phyloP scores from a whole-genome alignment of 495 filamentous ascomycete species.

The Rostrohypoxylon terebratum region DNA sequence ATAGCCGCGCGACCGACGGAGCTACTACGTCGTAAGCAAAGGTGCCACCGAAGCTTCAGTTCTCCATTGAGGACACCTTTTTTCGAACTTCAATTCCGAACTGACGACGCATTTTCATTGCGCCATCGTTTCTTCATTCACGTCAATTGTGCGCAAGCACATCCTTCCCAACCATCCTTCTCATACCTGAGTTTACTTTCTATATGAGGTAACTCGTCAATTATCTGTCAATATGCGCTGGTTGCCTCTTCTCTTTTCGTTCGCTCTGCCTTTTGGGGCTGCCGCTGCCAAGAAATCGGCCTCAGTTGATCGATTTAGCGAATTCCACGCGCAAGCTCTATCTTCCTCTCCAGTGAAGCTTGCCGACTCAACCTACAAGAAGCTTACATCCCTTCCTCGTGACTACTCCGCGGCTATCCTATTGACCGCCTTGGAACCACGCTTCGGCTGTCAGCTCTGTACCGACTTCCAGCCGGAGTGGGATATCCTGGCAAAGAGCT shows the following conservation, averaged over 20 bases:
- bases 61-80: slow-evolving; percentile 52
- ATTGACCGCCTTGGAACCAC: slow-evolving; percentile 85
- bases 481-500: slow-evolving; percentile 88
- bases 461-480: slow-evolving; percentile 94
- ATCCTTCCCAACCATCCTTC: slow-evolving; percentile 6
- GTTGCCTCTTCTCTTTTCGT: slow-evolving; percentile 68
- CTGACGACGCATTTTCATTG: slow-evolving; percentile 19
- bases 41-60: slow-evolving; percentile 22
- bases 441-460: slow-evolving; percentile 89
- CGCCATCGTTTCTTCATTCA: slow-evolving; percentile 15
- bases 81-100: slow-evolving; percentile 32
- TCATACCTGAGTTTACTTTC: neutral
- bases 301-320: slow-evolving; percentile 67
- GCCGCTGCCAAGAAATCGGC: slow-evolving; percentile 68
- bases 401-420: slow-evolving; percentile 87
- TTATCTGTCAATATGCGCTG: slow-evolving; percentile 62
- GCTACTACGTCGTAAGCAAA: neutral
- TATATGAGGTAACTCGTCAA: slow-evolving; percentile 21
- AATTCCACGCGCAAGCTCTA: slow-evolving; percentile 74
- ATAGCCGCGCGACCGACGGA: neutral
- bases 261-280: slow-evolving; percentile 64
- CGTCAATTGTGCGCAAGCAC: slow-evolving; percentile 32
- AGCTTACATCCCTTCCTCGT: slow-evolving; percentile 79
- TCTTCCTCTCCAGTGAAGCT: slow-evolving; percentile 78
- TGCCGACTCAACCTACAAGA: slow-evolving; percentile 76